Conservation (phyloP, 129 eudicot genomes). For the Deinandra increscens region DNA sequence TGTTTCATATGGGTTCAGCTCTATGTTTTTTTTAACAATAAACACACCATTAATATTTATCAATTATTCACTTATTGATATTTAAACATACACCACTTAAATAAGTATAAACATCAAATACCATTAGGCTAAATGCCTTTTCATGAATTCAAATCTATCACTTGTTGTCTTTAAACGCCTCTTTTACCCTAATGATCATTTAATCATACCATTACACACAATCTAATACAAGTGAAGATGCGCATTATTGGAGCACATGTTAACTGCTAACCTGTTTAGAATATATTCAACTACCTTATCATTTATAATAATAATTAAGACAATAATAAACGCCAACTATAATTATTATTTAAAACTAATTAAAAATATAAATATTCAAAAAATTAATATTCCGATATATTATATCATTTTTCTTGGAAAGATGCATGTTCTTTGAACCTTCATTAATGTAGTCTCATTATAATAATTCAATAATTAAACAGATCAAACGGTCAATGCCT, state of each 20-base stretch:
- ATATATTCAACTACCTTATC: conserved; percentile 33
- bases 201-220: too few species aligned
- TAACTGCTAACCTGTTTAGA: conserved; percentile 37
- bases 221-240: neutral
- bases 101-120: too few species aligned
- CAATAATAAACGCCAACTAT: conserved; percentile 23
- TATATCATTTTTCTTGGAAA: neutral
- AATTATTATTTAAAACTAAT: neutral
- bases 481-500: conserved; percentile 12
- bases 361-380: neutral
- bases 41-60: too few species aligned
- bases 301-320: conserved; percentile 17
- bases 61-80: too few species aligned
- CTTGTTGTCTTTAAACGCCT: too few species aligned
- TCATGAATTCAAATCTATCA: too few species aligned
- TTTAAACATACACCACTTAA: too few species aligned
- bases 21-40: too few species aligned
- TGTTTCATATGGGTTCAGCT: too few species aligned
- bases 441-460: neutral
- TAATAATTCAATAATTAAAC: conserved; percentile 17
- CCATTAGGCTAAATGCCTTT: too few species aligned
- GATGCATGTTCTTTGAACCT: conserved; percentile 34
- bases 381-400: conserved; percentile 8
- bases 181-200: too few species aligned
- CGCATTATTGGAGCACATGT: conserved; percentile 37